Percentiles rank a stretch among this genome's conserved stretches.
phyloP scores from a whole-genome alignment of 495 filamentous ascomycete species.

The Neurospora cerealis region DNA sequence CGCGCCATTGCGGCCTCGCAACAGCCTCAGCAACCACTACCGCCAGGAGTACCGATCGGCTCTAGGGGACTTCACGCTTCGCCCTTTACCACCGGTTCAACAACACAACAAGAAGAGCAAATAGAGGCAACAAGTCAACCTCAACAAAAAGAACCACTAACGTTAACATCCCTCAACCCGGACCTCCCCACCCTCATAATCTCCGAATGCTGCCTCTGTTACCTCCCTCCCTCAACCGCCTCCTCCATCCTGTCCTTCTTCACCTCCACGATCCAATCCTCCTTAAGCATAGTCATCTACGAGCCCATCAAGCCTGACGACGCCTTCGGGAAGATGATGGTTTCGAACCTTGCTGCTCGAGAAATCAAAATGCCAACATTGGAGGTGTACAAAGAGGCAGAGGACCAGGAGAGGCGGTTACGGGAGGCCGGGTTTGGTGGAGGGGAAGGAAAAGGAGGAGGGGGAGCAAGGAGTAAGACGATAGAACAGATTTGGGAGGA shows the following conservation, averaged over 20 bases:
- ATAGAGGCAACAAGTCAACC: neutral
- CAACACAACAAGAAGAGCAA: neutral
- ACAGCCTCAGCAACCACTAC: neutral
- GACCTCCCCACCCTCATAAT: constrained; percentile 69
- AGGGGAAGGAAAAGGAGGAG: neutral
- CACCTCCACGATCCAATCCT: constrained; percentile 36
- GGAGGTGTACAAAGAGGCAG: constrained; percentile 53
- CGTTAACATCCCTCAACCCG: constrained; percentile 24
- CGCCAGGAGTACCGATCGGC: neutral
- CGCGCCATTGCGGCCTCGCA: constrained; percentile 41
- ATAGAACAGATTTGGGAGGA: constrained; percentile 65
- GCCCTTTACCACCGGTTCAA: neutral
- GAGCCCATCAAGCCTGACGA: constrained; percentile 79
- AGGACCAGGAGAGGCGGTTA: constrained; percentile 57
- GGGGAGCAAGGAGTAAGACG: constrained; percentile 40
- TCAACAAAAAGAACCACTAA: neutral
- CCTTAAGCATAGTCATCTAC: constrained; percentile 66
- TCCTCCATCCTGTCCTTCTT: constrained; percentile 58
- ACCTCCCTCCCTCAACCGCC: constrained; percentile 57
- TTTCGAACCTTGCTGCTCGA: constrained; percentile 77
- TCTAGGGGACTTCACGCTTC: neutral
- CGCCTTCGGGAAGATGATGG: constrained; percentile 83
- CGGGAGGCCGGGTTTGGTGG: constrained; percentile 50
- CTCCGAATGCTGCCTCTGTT: constrained; percentile 91
- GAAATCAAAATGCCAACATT: constrained; percentile 79